Evolutionary conservation across 768 basidiomycete species (phyloP).

Genomic region (Suillus tomentosus): DNA sequence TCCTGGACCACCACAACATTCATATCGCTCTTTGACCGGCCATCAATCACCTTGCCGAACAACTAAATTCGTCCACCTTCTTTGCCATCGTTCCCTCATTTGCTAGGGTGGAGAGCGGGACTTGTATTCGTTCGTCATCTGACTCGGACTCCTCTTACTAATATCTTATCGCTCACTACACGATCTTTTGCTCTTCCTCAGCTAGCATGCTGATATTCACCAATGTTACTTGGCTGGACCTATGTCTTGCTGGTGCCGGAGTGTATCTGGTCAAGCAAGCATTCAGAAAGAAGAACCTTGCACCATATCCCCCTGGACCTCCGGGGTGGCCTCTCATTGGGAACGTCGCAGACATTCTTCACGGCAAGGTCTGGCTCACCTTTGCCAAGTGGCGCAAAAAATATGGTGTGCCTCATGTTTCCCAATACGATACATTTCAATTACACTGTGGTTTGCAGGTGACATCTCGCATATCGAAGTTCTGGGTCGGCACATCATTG

Average conservation of each 20-base stretch:
- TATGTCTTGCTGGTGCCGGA: conserved; percentile 31
- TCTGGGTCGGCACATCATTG: conserved; percentile 57
- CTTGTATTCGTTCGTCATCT: too few species aligned
- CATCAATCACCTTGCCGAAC: too few species aligned
- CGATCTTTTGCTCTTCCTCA: not conserved
- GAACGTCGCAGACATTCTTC: conserved; percentile 53
- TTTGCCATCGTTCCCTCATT: too few species aligned
- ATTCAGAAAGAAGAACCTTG: conserved; percentile 19
- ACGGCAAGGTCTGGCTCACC: conserved; percentile 45
- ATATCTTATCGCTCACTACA: not conserved
- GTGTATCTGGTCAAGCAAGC: conserved; percentile 30
- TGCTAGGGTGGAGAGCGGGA: too few species aligned
- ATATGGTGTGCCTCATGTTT: conserved; percentile 35
- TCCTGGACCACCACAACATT: too few species aligned
- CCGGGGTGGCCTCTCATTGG: conserved; percentile 45
- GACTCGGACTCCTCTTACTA: too few species aligned
- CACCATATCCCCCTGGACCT: conserved; percentile 48
- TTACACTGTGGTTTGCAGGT: conserved; percentile 36
- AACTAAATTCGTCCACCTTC: too few species aligned
- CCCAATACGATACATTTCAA: not conserved
- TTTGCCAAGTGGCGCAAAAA: conserved; percentile 47
- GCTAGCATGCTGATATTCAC: conserved; percentile 19
- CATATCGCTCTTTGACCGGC: too few species aligned
- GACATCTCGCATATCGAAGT: conserved; percentile 62
- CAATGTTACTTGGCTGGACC: conserved; percentile 32